Base-by-base conservation (phyloP, 257 asterid species). In the Hygrophila difformis region DNA sequence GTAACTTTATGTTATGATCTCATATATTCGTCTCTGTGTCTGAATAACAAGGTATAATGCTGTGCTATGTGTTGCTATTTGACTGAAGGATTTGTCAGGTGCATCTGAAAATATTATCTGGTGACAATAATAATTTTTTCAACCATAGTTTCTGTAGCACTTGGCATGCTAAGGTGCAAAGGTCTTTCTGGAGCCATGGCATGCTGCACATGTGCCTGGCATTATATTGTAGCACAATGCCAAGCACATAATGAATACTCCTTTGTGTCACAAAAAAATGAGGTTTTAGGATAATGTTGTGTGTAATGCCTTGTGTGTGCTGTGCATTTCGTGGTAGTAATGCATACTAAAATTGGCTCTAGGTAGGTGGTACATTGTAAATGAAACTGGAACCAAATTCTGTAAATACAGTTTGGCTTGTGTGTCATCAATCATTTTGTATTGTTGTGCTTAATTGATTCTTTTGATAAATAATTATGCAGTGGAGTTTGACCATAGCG, bases 401-500 rank as follows among this genome's bases (percentile, higher is more conserved):
- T 14, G 53, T 24, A 12, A 42, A 43, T 8, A 36, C 51, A 37
- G 39, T 24, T n/a, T 35, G 39, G 37, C 12, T 23, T 23, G 4
- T 52, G 26, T 31, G 38, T 11, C 22, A 12, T 0, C 23, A 15
- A 12, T 0, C 23, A 12, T 12, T 49, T 41, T 33, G 37, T 33
- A 2, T 33, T 33, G 6, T 6, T 9, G 6, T 33, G 0, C 10
- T 5, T 9, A 3, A 26, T 26, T 26, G 8, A 26, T 3, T 26
- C 8, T 26, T 1, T 3, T 26, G 8, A 26, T 34, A 49, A 39
- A 48, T 48, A 34, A 7, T 55, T 50, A 50, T 75, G 75, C 76
- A 89, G 98, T 89, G 72, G 93, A 77, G 55, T 89, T 89, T 60
- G 98, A 89, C 73, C 85, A 85, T 12, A 85, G 96, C 49, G 98